phyloP scores from a whole-genome alignment of 768 basidiomycete genomes.

The Rhizopogon vinicolor region DNA sequence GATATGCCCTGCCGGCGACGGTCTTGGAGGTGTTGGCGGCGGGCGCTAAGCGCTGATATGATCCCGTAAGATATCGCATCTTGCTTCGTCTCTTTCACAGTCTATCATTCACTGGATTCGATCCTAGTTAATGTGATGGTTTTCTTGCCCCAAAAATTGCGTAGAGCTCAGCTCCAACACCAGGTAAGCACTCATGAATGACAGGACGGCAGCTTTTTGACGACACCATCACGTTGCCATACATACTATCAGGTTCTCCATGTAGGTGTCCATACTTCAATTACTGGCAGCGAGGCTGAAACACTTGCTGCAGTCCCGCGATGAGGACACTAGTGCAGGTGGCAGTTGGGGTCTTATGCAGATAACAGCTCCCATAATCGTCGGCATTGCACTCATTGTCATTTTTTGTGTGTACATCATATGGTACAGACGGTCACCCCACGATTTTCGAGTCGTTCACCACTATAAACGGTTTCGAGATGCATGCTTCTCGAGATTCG shows the following conservation, averaged over 20 bases:
- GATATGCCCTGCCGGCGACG: neutral
- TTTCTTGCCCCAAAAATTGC: constrained; percentile 3
- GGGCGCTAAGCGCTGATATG: neutral
- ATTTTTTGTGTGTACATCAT: constrained; percentile 17
- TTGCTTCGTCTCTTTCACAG: neutral
- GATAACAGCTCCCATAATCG: constrained; percentile 29
- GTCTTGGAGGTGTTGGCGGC: neutral
- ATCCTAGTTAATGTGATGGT: constrained; percentile 18
- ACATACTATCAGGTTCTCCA: constrained; percentile 11
- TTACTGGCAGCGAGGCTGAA: neutral
- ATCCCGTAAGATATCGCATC: constrained; percentile 13
- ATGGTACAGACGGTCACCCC: constrained; percentile 16
- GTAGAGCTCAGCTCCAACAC: neutral
- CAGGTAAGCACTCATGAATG: neutral
- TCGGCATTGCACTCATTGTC: constrained; percentile 25
- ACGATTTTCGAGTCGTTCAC: neutral
- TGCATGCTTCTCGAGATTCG: constrained; percentile 11
- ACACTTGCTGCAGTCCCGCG: constrained; percentile 12
- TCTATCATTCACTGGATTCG: neutral
- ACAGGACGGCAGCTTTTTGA: neutral
- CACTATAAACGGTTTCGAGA: constrained; percentile 10
- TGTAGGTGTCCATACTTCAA: constrained; percentile 11
- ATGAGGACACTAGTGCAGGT: neutral
- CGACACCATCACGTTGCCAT: neutral
- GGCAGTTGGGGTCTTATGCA: constrained; percentile 23